Base-by-base conservation (phyloP, 1,284 basidiomycete species). In the Schizopora paradoxa region DNA sequence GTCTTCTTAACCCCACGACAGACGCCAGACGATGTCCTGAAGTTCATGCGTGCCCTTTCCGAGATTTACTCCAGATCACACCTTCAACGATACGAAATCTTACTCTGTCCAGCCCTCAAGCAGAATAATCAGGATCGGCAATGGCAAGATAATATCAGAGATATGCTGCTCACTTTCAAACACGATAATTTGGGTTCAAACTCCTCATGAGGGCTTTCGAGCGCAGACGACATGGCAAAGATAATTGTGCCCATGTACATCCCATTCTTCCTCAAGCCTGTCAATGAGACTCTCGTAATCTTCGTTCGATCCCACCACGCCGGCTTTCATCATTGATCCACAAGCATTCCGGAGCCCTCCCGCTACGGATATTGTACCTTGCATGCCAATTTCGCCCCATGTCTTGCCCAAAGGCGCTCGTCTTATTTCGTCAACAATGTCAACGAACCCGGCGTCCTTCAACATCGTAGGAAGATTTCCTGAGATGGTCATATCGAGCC, bases 351-450 rank as follows among this genome's bases (percentile, higher is more conserved):
- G 28, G 14, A 31, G 14, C n/a, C n/a, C n/a, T n/a, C n/a, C n/a
- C n/a, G n/a, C n/a, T n/a, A n/a, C n/a, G n/a, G n/a, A n/a, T n/a
- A n/a, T n/a, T n/a, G n/a, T n/a, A n/a, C n/a, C n/a, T n/a, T n/a
- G n/a, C n/a, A n/a, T n/a, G 5, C 43, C 43, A 27, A 44, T 21
- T 25, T 27, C 33, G 13, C 43, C 44, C 44, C 44, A 41, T 6
- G 10, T 40, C 39, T 22, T 46, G 4, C 44, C 44, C 16, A 41
- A 13, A 23, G 38, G 35, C 14, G 41, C 29, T 13, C 23, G 28
- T 8, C 28, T 14, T 31, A 8, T 31, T 14, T 14, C 28, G 8
- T 31, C 28, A 31, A 14, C 28, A 14, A 31, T 14, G 28, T 31
- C 14, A 8, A 31, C 28, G 28, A 31, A 31, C 28, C 28, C 28